Percentiles rank a stretch among this genome's conserved stretches.
Evolutionary conservation across 1,139 yeast species (phyloP).

Genomic region (Nakaseomyces sp.): DNA sequence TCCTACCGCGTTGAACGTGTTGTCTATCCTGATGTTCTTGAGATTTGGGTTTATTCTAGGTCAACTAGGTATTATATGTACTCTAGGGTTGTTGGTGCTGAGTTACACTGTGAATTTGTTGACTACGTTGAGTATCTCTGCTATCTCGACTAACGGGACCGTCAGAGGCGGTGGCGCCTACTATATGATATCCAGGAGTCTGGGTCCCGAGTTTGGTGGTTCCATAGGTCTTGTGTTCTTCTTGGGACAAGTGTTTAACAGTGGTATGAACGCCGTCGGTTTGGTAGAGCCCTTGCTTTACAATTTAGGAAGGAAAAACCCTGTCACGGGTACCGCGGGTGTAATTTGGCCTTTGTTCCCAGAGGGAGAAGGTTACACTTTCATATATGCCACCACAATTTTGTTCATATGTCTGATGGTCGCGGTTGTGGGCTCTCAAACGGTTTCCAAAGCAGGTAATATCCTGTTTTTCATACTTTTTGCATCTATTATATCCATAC

Average conservation of each 20-base stretch:
- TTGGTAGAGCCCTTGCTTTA: conserved; percentile 63
- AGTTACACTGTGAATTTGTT: conserved; percentile 59
- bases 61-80: conserved; percentile 65
- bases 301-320: conserved; percentile 40
- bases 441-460: conserved; percentile 80
- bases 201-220: conserved; percentile 82
- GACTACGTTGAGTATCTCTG: conserved; percentile 66
- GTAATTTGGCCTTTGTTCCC: conserved; percentile 46
- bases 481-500: conserved; percentile 71
- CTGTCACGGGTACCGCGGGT: conserved; percentile 38
- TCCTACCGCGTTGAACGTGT: conserved; percentile 66
- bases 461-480: conserved; percentile 61
- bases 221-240: conserved; percentile 72
- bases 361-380: conserved; percentile 46
- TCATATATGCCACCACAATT: conserved; percentile 56
- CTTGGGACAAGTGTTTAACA: conserved; percentile 65
- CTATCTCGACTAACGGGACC: conserved; percentile 75
- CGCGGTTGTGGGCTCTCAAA: conserved; percentile 72
- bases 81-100: conserved; percentile 46
- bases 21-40: conserved; percentile 73
- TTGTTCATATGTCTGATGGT: conserved; percentile 66
- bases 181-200: conserved; percentile 68
- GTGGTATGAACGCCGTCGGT: conserved; percentile 75
- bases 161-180: conserved; percentile 82
- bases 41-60: conserved; percentile 75